These are phyloP conservation scores for Lasiodiplodia hormozganensis DNA, from an alignment of 2,329 filamentous ascomycete genomes.

Conservation along the genomic window DNA sequence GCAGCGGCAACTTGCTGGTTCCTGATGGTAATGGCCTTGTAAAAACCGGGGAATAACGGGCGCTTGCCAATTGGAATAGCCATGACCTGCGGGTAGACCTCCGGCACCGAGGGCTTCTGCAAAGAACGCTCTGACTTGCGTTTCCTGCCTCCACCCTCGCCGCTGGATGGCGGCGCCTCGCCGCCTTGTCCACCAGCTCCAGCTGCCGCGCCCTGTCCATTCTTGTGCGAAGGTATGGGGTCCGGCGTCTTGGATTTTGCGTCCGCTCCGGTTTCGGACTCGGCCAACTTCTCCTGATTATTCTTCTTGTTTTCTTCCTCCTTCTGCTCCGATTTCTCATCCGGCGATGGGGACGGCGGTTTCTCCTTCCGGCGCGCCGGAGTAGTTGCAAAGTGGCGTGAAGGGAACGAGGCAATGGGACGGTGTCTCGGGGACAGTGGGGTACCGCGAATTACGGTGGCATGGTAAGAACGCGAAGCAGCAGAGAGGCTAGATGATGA, in stretches of 20 bases:
- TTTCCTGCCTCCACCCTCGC: conserved; percentile 71
- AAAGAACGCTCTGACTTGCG: conserved; percentile 73
- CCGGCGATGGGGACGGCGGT: conserved; percentile 55
- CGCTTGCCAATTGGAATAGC: conserved; percentile 94
- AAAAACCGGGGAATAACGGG: conserved; percentile 95
- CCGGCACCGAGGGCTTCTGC: conserved; percentile 87
- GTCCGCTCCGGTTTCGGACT: conserved; percentile 48
- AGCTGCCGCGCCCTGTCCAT: conserved; percentile 66
- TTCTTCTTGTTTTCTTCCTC: conserved; percentile 49
- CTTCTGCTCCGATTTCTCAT: conserved; percentile 55
- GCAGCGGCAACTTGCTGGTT: conserved; percentile 90
- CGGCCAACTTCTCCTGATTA: conserved; percentile 48
- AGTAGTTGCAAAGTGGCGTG: conserved; percentile 39
- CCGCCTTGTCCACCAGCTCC: conserved; percentile 65
- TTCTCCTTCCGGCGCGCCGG: conserved; percentile 57
- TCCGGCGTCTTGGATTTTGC: conserved; percentile 58
- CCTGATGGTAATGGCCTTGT: conserved; percentile 97
- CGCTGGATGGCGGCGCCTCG: conserved; percentile 39
- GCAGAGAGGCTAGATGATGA: neutral
- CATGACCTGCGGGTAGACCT: conserved; percentile 97
- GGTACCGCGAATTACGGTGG: conserved; percentile 4
- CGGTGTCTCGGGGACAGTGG: conserved; percentile 41
- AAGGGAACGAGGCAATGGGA: conserved; percentile 42
- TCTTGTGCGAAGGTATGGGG: conserved; percentile 60
- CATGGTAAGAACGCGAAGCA: conserved; percentile 22